Evolutionary conservation across 805 yeast genomes (phyloP), one percentile per base, ranked within the genome.

Genomic region (Candida oleophila): DNA sequence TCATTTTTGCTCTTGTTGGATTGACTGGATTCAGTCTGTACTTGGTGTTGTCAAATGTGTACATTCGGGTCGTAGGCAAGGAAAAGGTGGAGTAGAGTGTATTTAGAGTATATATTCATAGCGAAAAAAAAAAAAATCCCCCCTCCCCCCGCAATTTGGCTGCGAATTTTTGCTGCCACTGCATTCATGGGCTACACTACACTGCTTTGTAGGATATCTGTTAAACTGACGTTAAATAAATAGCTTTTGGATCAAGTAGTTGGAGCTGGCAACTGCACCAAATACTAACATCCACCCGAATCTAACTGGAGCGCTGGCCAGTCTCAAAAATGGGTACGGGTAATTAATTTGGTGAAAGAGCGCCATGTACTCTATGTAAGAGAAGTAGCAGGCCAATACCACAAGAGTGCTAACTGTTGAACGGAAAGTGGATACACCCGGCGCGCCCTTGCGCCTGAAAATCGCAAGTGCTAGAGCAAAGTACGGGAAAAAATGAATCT

Each of bases 1-100:
- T 72, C 4, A 77, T 84, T 18, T 85, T 85, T 57, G 64, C 59
- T 0, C 53, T 65, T 5, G 79, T 84, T 18, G 73, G 68, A 3
- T 42, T 56, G 5, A 53, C 58, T 25, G 70, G 66, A 8, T 70
- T 64, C 44, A 47, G 53, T 1, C 68, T 62, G 52, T 67, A 64
- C 49, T 51, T 68, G 48, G 43, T 64, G n/a, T 54, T 62, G 55
- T 54, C 60, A 45, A 52, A 46, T 21, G 43, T 66, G 20, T 61
- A 68, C 52, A 64, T 57, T 46, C 36, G 43, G 3, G 36, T 55
- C 14, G 52, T 54, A 28, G 37, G 38, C 18, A 50, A 54, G 18
- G 50, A 47, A 40, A 43, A 38, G 3, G 32, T 46, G 18, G 49
- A 53, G 21, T 39, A 43, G 37, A 22, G 19, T n/a, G 15, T 20